Evolutionary conservation across 2,329 filamentous ascomycete genomes (phyloP), one percentile per base, ranked within the genome.

Genomic region (Arthrobotrys entomopaga): DNA sequence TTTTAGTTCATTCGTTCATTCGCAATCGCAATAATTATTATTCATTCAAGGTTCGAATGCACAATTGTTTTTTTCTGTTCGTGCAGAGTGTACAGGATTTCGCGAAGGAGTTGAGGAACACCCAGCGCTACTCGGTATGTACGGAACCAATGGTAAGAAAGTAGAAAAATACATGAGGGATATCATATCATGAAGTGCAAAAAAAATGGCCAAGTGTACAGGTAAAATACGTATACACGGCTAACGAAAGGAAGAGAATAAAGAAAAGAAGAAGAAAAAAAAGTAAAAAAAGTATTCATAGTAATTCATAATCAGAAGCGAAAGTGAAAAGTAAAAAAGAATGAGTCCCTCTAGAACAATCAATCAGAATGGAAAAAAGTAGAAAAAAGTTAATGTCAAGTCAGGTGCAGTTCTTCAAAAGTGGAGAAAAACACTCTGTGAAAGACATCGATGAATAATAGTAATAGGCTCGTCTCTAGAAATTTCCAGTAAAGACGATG

Each of bases 201-300:
- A 34, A 34, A 29, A 29, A 34, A 34, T 1, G 6, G 29, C 29
- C 29, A 34, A 34, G 29, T 34, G 29, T 34, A 34, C 29, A 6
- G 24, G 29, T 34, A 34, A 19, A 19, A 42, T 57, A 57, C 53
- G 38, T n/a, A 29, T 50, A 50, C 19, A 58, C 43, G 34, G 38
- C 43, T 58, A 58, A 42, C 11, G 34, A 58, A 22, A 58, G 54
- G 15, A 50, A n/a, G 6, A 54, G 50, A 26, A 54, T n/a, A 19
- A 42, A 2, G 19, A 42, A 20, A 42, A 57, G 38, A n/a, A 54
- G 50, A 26, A 54, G 26, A 19, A 42, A 2, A 40, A 42, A 20
- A 42, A 57, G 38, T n/a, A 42, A 57, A 57, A 20, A 38, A 54
- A 38, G n/a, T 19, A 13, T n/a, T 42, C 29, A 22, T 57, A 40